These are phyloP conservation scores for Mycena indigotica DNA, from an alignment of 768 basidiomycete species.

Conservation along the genomic window DNA sequence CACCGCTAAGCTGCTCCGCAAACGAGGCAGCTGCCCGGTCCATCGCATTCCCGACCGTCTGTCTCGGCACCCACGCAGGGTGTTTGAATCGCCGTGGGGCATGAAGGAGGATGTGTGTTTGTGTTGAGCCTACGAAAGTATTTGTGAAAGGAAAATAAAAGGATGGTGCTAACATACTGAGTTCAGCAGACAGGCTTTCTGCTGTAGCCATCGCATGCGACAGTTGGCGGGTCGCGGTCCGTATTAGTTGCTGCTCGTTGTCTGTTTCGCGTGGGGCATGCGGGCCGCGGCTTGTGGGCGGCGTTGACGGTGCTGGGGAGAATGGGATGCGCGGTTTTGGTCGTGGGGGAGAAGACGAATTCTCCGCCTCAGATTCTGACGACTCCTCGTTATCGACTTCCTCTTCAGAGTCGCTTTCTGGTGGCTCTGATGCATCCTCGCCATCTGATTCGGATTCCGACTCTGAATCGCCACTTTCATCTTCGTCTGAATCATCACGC, in stretches of 20 bases:
- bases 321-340: conserved; percentile 9
- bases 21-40: conserved; percentile 45
- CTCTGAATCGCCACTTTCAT: conserved; percentile 22
- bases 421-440: conserved; percentile 22
- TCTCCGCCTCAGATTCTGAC: conserved; percentile 5
- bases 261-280: neutral
- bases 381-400: conserved; percentile 19
- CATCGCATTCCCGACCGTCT: conserved; percentile 41
- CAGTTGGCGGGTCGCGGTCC: conserved; percentile 37
- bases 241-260: conserved; percentile 31
- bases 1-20: conserved; percentile 27
- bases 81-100: conserved; percentile 31
- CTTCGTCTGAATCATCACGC: conserved; percentile 31
- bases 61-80: conserved; percentile 36
- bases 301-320: conserved; percentile 13
- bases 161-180: conserved; percentile 27
- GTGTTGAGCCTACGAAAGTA: conserved; percentile 21
- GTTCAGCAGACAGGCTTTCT: conserved; percentile 40
- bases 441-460: conserved; percentile 26
- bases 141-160: neutral
- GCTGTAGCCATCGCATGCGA: conserved; percentile 40
- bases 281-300: neutral
- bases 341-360: conserved; percentile 5
- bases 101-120: conserved; percentile 29
- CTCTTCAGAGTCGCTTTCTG: conserved; percentile 6